Conservation (phyloP, 2,329 filamentous ascomycete species). For the Alternaria brassicicola region DNA sequence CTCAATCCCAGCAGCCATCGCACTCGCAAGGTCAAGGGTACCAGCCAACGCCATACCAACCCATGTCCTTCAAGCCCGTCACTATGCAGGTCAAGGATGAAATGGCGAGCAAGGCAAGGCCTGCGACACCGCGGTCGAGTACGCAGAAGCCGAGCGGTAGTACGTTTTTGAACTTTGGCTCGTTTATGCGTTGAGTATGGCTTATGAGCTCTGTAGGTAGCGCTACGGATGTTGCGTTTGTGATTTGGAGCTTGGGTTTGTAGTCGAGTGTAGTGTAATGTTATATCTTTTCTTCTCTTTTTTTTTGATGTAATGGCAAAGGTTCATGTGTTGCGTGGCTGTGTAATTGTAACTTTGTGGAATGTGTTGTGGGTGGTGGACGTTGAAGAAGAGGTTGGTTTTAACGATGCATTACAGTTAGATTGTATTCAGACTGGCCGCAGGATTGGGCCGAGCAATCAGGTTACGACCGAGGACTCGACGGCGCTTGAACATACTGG, state of each 20-base stretch:
- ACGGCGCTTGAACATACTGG: too few species aligned
- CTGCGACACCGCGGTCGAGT: background rate
- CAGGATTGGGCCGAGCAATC: too few species aligned
- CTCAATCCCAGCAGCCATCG: background rate
- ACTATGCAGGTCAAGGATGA: background rate
- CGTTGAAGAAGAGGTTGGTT: too few species aligned
- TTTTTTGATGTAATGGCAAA: too few species aligned
- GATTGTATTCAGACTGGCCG: too few species aligned
- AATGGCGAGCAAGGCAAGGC: background rate
- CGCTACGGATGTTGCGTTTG: background rate
- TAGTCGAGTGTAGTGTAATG: background rate
- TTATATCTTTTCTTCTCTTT: background rate
- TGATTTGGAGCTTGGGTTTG: background rate
- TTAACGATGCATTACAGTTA: too few species aligned
- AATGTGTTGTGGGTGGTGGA: too few species aligned
- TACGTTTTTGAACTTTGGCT: conserved; percentile 11
- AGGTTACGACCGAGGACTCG: too few species aligned
- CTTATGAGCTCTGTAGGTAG: background rate
- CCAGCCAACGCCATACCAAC: conserved; percentile 3
- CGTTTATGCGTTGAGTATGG: conserved; percentile 6
- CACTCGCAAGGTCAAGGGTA: background rate
- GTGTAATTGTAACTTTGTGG: too few species aligned
- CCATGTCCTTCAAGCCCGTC: background rate
- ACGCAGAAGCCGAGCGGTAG: background rate
- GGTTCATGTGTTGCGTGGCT: too few species aligned